These are phyloP conservation scores for Marsdenia floribunda DNA, from an alignment of 257 asterid genomes.

Conservation along the genomic window DNA sequence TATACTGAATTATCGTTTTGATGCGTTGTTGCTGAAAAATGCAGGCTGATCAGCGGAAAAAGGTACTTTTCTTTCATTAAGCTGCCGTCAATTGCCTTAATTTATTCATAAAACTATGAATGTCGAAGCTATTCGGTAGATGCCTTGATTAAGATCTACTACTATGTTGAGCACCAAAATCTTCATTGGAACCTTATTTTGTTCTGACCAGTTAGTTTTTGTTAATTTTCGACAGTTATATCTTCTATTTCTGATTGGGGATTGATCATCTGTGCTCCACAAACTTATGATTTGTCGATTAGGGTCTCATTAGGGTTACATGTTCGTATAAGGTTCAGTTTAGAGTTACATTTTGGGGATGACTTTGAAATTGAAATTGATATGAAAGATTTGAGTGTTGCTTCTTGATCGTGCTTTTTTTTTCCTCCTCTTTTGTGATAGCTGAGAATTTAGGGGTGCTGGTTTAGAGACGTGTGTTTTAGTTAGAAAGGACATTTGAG, in stretches of 20 bases:
- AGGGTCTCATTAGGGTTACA: conserved; percentile 6
- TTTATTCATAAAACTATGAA: not conserved
- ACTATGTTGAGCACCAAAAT: not conserved
- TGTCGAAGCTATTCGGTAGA: conserved; percentile 1
- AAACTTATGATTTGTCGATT: not conserved
- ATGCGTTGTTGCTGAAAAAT: conserved; percentile 54
- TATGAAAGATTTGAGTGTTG: not conserved
- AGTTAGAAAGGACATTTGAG: not conserved
- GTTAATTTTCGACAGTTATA: not conserved
- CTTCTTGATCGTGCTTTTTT: not conserved
- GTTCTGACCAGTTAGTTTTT: not conserved
- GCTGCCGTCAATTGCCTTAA: not conserved
- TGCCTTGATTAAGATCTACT: conserved; percentile 21
- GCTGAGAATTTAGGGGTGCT: not conserved
- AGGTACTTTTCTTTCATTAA: conserved; percentile 34
- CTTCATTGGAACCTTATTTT: not conserved
- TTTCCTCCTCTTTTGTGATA: not conserved
- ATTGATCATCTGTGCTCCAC: not conserved
- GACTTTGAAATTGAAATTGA: not conserved
- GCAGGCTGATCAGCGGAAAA: conserved; percentile 81
- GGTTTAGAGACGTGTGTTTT: not conserved
- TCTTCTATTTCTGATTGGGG: not conserved
- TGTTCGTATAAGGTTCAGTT: conserved; percentile 2
- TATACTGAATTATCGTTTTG: conserved; percentile 25
- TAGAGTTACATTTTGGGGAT: not conserved